Percentiles rank a stretch among this genome's conserved stretches.
Evolutionary conservation across 495 filamentous ascomycete species (phyloP).

Genomic region (Penicillium simplicissimum): DNA sequence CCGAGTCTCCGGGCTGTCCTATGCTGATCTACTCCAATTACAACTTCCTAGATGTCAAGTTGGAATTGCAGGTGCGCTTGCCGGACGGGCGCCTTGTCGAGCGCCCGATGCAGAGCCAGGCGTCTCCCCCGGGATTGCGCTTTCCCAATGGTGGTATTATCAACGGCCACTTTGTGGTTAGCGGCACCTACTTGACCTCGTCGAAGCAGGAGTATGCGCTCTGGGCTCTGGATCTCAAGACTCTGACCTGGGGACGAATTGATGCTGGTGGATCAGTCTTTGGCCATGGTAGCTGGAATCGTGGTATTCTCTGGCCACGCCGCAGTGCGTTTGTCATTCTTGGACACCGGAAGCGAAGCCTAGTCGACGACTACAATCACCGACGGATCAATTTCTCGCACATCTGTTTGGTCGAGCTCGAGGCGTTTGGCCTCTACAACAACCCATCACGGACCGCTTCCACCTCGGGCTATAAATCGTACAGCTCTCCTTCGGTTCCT

Average conservation of each 20-base stretch:
- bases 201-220: constrained; percentile 98
- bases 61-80: constrained; percentile 85
- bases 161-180: constrained; percentile 93
- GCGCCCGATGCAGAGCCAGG: constrained; percentile 82
- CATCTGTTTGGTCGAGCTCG: constrained; percentile 92
- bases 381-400: constrained; percentile 97
- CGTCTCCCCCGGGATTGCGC: constrained; percentile 85
- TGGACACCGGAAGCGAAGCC: constrained; percentile 84
- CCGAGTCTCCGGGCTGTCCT: constrained; percentile 62
- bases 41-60: constrained; percentile 94
- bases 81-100: constrained; percentile 84
- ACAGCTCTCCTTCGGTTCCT: constrained; percentile 66
- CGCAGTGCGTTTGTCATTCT: constrained; percentile 94
- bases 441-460: constrained; percentile 79
- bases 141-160: constrained; percentile 96
- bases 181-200: constrained; percentile 93
- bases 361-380: constrained; percentile 99
- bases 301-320: constrained; percentile 88
- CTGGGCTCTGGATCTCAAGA: constrained; percentile 89
- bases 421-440: constrained; percentile 95
- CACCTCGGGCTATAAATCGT: constrained; percentile 76
- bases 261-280: constrained; percentile 95
- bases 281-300: constrained; percentile 94
- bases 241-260: constrained; percentile 89
- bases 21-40: constrained; percentile 99